Evolutionary conservation across 106 monocot genomes (phyloP), one percentile per base, ranked within the genome.

Genomic region (Dendrobium huoshanense): DNA sequence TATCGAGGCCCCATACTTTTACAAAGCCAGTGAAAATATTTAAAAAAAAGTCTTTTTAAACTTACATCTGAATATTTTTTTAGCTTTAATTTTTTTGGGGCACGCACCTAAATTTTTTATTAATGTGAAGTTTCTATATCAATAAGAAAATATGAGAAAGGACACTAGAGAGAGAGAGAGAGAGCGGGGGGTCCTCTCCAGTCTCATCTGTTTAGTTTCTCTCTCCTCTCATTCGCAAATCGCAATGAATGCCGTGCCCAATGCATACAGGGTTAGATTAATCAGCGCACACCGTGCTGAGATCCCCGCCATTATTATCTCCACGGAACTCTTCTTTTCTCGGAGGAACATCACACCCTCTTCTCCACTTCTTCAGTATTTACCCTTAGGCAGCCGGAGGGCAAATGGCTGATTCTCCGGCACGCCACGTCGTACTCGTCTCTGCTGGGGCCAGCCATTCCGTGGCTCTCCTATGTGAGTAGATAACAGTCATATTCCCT

Each of bases 401-500:
- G 13, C 49, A 29, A 51, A 55, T 70, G 56, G 81, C 11, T 40
- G 15, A 25, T 76, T 29, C 82, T 41, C 84, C 82, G 41, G 80
- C 88, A 22, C 89, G 88, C 47, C 81, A 83, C 54, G 96, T 96
- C 1, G 16, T 91, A 10, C 84, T 96, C 80, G 82, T 96, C 78
- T 94, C 96, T 55, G 93, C 94, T n/a, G 96, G 93, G 2, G 93
- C 96, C 72, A 93, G 93, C 83, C 96, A 96, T 81, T 93, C 93
- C 47, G 90, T 93, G 42, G 93, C 95, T n/a, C 91, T 96, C 20
- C 93, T 96, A 37, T 87, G 96, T 96, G 58, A 81, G 86, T 27
- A 27, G 48, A 74, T 22, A 76, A 10, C 25, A 49, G 25, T 48
- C 49, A 1, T 76, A 49, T 41, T 75, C 9, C 31, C 45, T 45